A percentile compares a stretch with the other conserved stretches of the same genome.
phyloP scores from a whole-genome alignment of 805 yeast species.

The Yamadazyma phyllophila region DNA sequence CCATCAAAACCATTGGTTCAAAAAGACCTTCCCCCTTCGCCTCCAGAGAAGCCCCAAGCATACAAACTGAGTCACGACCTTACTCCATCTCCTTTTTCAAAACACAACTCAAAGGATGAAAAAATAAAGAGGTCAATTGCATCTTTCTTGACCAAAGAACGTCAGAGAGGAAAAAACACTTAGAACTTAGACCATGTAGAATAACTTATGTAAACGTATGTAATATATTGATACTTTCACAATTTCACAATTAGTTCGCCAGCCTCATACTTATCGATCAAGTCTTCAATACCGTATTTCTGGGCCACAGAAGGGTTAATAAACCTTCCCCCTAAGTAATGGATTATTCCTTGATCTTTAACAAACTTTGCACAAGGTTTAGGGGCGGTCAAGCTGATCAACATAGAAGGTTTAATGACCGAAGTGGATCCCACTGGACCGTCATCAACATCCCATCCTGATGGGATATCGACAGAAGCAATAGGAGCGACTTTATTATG shows the following conservation, averaged over 20 bases:
- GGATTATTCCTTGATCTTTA: constrained; percentile 34
- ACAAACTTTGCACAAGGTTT: constrained; percentile 74
- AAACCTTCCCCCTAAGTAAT: constrained; percentile 91
- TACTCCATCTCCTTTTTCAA: constrained; percentile 1
- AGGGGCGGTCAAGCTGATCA: constrained; percentile 90
- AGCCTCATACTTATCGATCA: constrained; percentile 26
- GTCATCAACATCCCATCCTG: constrained; percentile 94
- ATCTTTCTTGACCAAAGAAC: constrained; percentile 5
- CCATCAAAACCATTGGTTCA: not conserved
- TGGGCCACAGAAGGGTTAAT: constrained; percentile 63
- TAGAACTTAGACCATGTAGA: not conserved
- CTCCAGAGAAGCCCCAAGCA: not conserved
- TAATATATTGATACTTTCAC: not conserved
- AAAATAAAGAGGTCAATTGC: constrained; percentile 10
- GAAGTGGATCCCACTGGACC: constrained; percentile 56
- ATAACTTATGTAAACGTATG: not conserved
- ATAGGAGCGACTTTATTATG: constrained; percentile 56
- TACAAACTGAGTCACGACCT: not conserved
- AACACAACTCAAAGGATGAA: constrained; percentile 1
- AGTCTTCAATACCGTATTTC: constrained; percentile 65
- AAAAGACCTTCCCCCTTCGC: constrained; percentile 3
- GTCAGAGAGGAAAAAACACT: not conserved
- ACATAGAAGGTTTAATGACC: constrained; percentile 57
- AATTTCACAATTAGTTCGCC: constrained; percentile 40
- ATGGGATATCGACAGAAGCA: constrained; percentile 85